phyloP scores from a whole-genome alignment of 1,284 basidiomycete genomes.

The Puccinia polysora region DNA sequence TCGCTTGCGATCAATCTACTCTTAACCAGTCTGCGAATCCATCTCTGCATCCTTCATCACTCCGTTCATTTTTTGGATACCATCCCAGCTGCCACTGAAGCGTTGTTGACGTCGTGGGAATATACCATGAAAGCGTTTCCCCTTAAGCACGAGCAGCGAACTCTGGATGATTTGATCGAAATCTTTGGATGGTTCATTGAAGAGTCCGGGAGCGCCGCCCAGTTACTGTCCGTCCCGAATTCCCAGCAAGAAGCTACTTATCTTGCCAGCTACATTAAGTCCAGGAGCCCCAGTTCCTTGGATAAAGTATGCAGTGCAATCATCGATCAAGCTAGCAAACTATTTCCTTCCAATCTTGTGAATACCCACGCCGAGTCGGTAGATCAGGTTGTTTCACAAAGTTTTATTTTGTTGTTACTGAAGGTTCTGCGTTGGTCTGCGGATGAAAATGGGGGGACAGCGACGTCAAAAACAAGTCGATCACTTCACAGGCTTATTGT shows the following conservation, averaged over 20 bases:
- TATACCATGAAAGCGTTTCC: constrained; percentile 33
- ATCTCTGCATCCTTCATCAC: constrained; percentile 33
- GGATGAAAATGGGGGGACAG: constrained; percentile 10
- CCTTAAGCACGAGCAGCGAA: constrained; percentile 20
- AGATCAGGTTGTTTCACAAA: constrained; percentile 1
- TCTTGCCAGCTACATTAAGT: constrained; percentile 24
- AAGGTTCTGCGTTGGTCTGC: constrained; percentile 31
- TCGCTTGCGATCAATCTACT: constrained; percentile 24
- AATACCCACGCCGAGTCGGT: not conserved
- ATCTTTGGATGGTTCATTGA: constrained; percentile 29
- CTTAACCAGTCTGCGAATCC: constrained; percentile 21
- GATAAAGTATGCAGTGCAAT: constrained; percentile 40
- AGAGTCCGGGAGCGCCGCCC: not conserved
- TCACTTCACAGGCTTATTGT: constrained; percentile 17
- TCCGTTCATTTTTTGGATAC: constrained; percentile 33
- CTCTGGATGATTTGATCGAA: constrained; percentile 20
- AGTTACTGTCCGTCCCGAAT: not conserved
- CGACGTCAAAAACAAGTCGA: constrained; percentile 12
- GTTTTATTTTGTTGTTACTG: constrained; percentile 21
- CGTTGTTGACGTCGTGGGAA: constrained; percentile 31
- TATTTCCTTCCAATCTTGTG: constrained; percentile 1
- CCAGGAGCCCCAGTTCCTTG: constrained; percentile 15
- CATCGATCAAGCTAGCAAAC: constrained; percentile 15
- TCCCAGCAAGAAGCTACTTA: not conserved
- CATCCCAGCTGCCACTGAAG: constrained; percentile 34